Base-by-base conservation (phyloP, 2,329 filamentous ascomycete genomes). In the Gnomoniopsis sp. region DNA sequence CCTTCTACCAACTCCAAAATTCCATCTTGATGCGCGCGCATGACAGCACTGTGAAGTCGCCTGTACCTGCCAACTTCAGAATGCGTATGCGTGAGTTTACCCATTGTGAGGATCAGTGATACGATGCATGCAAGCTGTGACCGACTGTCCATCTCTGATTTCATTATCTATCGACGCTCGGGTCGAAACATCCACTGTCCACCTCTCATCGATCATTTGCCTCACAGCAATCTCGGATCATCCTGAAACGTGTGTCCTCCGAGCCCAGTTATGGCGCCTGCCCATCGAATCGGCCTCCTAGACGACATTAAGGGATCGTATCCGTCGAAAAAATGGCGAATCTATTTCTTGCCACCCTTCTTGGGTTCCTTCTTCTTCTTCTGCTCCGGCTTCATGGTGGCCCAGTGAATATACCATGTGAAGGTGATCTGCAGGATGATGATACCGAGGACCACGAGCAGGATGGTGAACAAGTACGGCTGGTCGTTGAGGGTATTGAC, bases 401-500 rank as follows among this genome's bases (percentile, higher is more conserved):
- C 82, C 66, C 74, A 79, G 71, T 85, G 81, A 66, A 86, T 86
- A 72, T 78, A 84, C 79, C 79, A 84, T 55, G 82, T 70, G 51
- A 85, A 71, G 11, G 75, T 65, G 58, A 69, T 70, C 64, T 85
- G 74, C 10, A 79, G 67, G 61, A 74, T 75, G 53, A 85, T 65
- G 60, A 72, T 72, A 66, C 83, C 67, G 57, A 86, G 74, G 60
- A 82, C 81, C 68, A 84, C 69, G 63, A 86, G 63, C 60, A 86
- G 79, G 62, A 81, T 79, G 63, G 77, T 81, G 73, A 86, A 85
- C 55, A 86, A 74, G 61, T 79, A 73, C 22, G 83, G 83, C 70
- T 86, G 83, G 66, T 86, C 82, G 73, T 86, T 85, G 68, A 86
- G 75, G 55, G 79, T 78, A 63, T 81, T 81, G 65, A 86, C 80